Conservation (phyloP, 805 yeast genomes). For the Vanderwaltozyma yarrowii region DNA sequence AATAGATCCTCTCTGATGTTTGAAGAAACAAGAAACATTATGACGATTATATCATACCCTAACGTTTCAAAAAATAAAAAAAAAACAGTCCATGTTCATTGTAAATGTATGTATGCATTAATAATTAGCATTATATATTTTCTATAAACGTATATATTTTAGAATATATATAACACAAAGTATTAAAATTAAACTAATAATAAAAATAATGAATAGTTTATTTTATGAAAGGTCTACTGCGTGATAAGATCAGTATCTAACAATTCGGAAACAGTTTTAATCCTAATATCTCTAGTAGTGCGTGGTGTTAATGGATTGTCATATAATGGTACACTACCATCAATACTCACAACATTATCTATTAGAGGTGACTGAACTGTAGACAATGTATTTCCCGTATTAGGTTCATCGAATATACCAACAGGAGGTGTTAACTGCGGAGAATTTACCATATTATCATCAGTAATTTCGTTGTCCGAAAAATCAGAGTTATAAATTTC, state of each 20-base stretch:
- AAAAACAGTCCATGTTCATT: neutral
- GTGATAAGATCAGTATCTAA: slow-evolving; percentile 27
- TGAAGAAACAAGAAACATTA: neutral
- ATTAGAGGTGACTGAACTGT: neutral
- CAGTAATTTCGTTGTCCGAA: neutral
- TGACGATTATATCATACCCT: too few relatives aligned
- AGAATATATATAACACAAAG: too few relatives aligned
- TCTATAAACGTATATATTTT: too few relatives aligned
- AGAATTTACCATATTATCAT: neutral
- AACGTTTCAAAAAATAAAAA: too few relatives aligned
- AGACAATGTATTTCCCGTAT: neutral
- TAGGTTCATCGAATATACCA: neutral
- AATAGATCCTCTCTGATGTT: neutral
- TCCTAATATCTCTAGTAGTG: slow-evolving; percentile 19
- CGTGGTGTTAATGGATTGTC: slow-evolving; percentile 24
- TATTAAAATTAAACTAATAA: too few relatives aligned
- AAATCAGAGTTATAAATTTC: neutral
- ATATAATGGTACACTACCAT: slow-evolving; percentile 19
- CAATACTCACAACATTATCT: slow-evolving; percentile 16
- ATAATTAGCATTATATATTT: neutral
- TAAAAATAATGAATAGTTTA: too few relatives aligned
- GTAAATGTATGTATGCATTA: neutral
- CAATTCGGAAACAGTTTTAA: slow-evolving; percentile 19
- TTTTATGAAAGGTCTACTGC: slow-evolving; percentile 6
- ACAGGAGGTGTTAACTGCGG: neutral